These are phyloP conservation scores for Tillandsia leiboldiana DNA, from an alignment of 176 grass and related monocot species.

Conservation along the genomic window DNA sequence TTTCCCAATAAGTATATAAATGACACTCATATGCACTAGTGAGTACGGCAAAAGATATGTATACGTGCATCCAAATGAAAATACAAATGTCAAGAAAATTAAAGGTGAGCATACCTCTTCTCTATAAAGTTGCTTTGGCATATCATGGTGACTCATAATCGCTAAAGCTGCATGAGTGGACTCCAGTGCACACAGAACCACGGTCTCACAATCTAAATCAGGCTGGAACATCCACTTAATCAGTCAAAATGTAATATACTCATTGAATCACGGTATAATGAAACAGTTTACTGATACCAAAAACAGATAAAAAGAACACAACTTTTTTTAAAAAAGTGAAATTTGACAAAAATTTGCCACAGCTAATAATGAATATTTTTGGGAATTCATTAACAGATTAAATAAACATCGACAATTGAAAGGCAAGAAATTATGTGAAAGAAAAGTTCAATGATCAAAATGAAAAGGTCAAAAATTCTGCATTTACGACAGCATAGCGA, in stretches of 20 bases:
- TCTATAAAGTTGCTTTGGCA: slow-evolving; percentile 95
- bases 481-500: background rate
- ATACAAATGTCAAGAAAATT: slow-evolving; percentile 7
- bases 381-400: background rate
- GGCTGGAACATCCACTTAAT: slow-evolving; percentile 40
- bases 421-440: background rate
- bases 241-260: slow-evolving; percentile 32
- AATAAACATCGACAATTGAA: background rate
- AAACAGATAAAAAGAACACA: background rate
- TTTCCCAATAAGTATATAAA: slow-evolving; percentile 12
- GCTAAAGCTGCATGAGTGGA: slow-evolving; percentile 71
- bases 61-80: slow-evolving; percentile 10
- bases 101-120: slow-evolving; percentile 55
- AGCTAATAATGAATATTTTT: background rate
- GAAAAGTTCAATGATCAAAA: background rate
- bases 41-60: slow-evolving; percentile 14
- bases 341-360: too few relatives aligned
- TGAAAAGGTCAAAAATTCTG: background rate
- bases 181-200: slow-evolving; percentile 87
- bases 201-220: slow-evolving; percentile 55
- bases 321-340: too few relatives aligned
- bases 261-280: slow-evolving; percentile 1
- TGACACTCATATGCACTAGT: background rate
- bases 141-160: slow-evolving; percentile 82
- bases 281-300: background rate